These are phyloP conservation scores for Polyplosphaeria fusca DNA, from an alignment of 495 filamentous ascomycete species.

Conservation along the genomic window DNA sequence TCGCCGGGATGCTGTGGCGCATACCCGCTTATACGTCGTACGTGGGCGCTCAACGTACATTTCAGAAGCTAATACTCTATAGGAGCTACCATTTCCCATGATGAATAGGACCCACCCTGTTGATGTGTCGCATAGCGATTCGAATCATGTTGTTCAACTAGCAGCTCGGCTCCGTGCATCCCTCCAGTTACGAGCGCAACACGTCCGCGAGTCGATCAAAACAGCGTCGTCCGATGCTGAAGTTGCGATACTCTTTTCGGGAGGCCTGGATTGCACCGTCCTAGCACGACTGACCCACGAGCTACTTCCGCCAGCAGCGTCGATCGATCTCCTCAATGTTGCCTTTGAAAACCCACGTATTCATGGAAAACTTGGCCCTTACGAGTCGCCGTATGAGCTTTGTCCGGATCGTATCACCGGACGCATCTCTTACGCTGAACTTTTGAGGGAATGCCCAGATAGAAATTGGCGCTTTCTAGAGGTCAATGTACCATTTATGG, in stretches of 20 bases:
- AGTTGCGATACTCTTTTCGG: slow-evolving; percentile 86
- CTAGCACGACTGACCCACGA: slow-evolving; percentile 83
- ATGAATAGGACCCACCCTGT: slow-evolving; percentile 58
- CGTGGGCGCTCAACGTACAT: neutral
- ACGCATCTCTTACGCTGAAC: slow-evolving; percentile 67
- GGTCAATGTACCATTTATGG: slow-evolving; percentile 80
- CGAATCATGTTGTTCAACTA: slow-evolving; percentile 14
- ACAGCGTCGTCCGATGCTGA: slow-evolving; percentile 26
- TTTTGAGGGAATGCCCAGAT: slow-evolving; percentile 65
- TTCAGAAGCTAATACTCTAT: slow-evolving; percentile 5
- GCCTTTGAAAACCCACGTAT: slow-evolving; percentile 89
- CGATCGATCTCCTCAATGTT: slow-evolving; percentile 89
- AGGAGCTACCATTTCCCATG: slow-evolving; percentile 44
- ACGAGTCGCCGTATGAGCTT: slow-evolving; percentile 58
- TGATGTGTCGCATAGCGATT: neutral
- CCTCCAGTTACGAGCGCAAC: slow-evolving; percentile 22
- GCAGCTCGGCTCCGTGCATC: slow-evolving; percentile 8
- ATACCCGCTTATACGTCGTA: slow-evolving; percentile 7
- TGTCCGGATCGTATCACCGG: slow-evolving; percentile 92
- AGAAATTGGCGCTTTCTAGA: slow-evolving; percentile 78
- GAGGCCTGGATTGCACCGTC: slow-evolving; percentile 88
- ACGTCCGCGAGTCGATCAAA: slow-evolving; percentile 22
- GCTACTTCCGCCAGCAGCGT: slow-evolving; percentile 61
- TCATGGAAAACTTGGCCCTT: slow-evolving; percentile 25
- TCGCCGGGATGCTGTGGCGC: neutral